These are phyloP conservation scores for Aspergillus sp. DNA, from an alignment of 2,329 filamentous ascomycete genomes.

Conservation along the genomic window DNA sequence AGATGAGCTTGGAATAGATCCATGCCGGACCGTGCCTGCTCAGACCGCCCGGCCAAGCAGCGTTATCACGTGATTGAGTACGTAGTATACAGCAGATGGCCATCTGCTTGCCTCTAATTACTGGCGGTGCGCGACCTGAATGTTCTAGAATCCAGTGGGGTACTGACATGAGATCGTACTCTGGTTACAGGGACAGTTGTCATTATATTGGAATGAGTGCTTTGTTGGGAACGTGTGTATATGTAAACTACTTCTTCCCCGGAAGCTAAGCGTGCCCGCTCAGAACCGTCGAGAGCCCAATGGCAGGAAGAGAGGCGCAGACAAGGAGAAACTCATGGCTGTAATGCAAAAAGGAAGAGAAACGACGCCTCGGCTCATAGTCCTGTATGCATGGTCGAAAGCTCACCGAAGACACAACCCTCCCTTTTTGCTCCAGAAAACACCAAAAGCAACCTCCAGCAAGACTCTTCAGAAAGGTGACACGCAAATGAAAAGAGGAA, in stretches of 20 bases:
- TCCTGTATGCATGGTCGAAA: slow-evolving; percentile 32
- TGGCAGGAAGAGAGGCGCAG: slow-evolving; percentile 4
- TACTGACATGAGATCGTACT: too few species aligned
- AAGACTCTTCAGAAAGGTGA: slow-evolving; percentile 9
- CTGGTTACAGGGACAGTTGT: neutral
- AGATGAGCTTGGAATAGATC: neutral
- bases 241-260: slow-evolving; percentile 2
- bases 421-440: slow-evolving; percentile 27
- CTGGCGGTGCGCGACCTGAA: too few species aligned
- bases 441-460: slow-evolving; percentile 24
- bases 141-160: neutral
- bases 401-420: slow-evolving; percentile 22
- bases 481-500: slow-evolving; percentile 14
- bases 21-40: neutral
- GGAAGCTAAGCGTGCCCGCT: neutral
- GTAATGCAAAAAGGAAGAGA: slow-evolving; percentile 24
- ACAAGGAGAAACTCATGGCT: slow-evolving; percentile 13
- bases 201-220: neutral
- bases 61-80: neutral
- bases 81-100: neutral
- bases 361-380: slow-evolving; percentile 23
- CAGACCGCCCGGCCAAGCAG: slow-evolving; percentile 1
- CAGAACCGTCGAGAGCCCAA: slow-evolving; percentile 4
- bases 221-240: neutral
- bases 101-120: neutral